Conservation (phyloP, 345 rosid species). For the Hypericum perforatum region DNA sequence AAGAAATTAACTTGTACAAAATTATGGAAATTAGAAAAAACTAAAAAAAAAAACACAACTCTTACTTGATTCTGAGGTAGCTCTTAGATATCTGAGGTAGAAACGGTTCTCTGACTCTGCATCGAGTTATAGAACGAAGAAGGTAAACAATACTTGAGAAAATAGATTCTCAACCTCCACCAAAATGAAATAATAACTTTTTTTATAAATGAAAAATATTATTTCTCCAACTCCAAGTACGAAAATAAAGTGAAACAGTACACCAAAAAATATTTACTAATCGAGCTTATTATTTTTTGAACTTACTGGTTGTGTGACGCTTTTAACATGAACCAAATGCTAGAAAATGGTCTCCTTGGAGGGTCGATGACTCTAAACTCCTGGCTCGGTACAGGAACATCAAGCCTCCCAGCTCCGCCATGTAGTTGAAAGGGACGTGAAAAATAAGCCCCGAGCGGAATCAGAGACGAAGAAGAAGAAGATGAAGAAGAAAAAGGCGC, state of each 20-base stretch:
- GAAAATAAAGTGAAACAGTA: not conserved
- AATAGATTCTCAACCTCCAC: not conserved
- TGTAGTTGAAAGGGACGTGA: conserved; percentile 46
- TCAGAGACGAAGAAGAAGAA: conserved; percentile 34
- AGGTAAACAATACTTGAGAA: not conserved
- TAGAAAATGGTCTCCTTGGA: conserved; percentile 71
- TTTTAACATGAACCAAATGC: conserved; percentile 90
- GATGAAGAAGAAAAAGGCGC: conserved; percentile 20
- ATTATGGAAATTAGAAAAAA: not conserved
- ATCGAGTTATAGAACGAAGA: conserved; percentile 11
- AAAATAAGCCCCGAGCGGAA: conserved; percentile 53
- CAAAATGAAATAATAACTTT: too few species aligned
- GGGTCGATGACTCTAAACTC: conserved; percentile 71
- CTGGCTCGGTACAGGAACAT: conserved; percentile 52
- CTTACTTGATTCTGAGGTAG: conserved; percentile 97
- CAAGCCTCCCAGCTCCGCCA: conserved; percentile 18
- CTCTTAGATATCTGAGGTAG: conserved; percentile 92
- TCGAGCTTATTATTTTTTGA: conserved; percentile 6
- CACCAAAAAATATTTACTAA: not conserved
- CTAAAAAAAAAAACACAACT: conserved; percentile 1
- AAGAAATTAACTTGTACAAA: not conserved
- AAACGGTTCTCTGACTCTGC: conserved; percentile 76
- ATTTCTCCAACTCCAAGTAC: too few species aligned
- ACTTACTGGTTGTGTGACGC: conserved; percentile 96
- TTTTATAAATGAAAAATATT: too few species aligned